These are phyloP conservation scores for Amaranthus cruentus DNA, from an alignment of 148 eudicot genomes.

Conservation along the genomic window DNA sequence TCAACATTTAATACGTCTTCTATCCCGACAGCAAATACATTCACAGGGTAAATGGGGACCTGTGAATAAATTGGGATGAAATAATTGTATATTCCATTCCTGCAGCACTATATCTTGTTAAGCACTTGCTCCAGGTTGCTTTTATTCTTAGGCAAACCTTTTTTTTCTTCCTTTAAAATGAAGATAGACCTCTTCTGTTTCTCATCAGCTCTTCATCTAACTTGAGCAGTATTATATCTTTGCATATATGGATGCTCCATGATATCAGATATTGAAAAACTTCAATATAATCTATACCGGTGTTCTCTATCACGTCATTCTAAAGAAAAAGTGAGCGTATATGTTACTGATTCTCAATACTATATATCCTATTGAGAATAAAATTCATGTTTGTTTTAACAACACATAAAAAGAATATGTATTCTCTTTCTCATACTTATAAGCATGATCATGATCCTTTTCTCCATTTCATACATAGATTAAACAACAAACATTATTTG, in stretches of 20 bases:
- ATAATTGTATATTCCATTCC: slow-evolving; percentile 95
- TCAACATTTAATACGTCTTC: too few relatives aligned
- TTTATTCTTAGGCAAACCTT: not conserved
- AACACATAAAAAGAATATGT: too few relatives aligned
- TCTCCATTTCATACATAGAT: too few relatives aligned
- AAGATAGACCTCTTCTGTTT: not conserved
- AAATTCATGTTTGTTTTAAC: not conserved
- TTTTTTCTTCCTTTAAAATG: slow-evolving; percentile 6
- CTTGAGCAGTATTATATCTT: slow-evolving; percentile 89
- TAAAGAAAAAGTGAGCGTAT: slow-evolving; percentile 62
- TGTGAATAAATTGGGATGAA: too few relatives aligned
- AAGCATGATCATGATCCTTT: too few relatives aligned
- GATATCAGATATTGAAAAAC: slow-evolving; percentile 96
- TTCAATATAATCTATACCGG: slow-evolving; percentile 94
- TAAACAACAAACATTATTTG: too few relatives aligned
- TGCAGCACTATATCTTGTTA: slow-evolving; percentile 84
- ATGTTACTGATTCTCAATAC: not conserved
- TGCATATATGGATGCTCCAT: slow-evolving; percentile 99
- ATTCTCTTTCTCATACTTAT: too few relatives aligned
- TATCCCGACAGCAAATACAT: too few relatives aligned
- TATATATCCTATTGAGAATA: not conserved
- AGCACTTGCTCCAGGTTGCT: slow-evolving; percentile 85
- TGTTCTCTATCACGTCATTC: slow-evolving; percentile 79
- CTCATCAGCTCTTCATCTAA: slow-evolving; percentile 5
- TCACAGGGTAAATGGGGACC: too few relatives aligned